These are phyloP conservation scores for Leccinum aurantiacum DNA, from an alignment of 768 basidiomycete species.

Conservation along the genomic window DNA sequence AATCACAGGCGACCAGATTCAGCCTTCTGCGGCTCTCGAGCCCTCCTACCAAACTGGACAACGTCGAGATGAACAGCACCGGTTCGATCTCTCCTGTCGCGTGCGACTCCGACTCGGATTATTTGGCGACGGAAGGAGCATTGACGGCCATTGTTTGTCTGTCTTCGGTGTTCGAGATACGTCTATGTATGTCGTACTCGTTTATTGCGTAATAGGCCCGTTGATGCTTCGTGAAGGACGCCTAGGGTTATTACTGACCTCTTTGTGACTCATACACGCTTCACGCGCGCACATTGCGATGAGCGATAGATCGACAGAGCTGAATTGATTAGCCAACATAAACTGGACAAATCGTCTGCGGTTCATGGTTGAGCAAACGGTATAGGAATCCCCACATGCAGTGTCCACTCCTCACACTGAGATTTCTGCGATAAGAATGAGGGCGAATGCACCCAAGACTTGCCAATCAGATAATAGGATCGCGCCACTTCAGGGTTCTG, in stretches of 20 bases:
- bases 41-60: constrained; percentile 15
- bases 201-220: not conserved
- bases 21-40: constrained; percentile 15
- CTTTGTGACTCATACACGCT: not conserved
- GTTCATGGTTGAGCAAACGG: not conserved
- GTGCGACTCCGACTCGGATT: constrained; percentile 25
- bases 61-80: not conserved
- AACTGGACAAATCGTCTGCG: not conserved
- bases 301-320: not conserved
- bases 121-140: constrained; percentile 26
- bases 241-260: not conserved
- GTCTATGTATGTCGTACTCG: constrained; percentile 2
- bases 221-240: not conserved
- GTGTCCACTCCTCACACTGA: too few species aligned
- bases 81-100: constrained; percentile 27
- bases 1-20: not conserved
- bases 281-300: not conserved
- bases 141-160: constrained; percentile 15
- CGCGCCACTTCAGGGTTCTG: not conserved
- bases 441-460: not conserved
- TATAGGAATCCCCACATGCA: not conserved
- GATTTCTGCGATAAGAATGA: not conserved
- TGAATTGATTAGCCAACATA: not conserved
- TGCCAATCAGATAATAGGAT: not conserved
- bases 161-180: not conserved